Percentiles rank a stretch among this genome's conserved stretches.
Evolutionary conservation across 164 flowering plant genomes (phyloP).

Genomic region (Magnolia kwangsiensis): DNA sequence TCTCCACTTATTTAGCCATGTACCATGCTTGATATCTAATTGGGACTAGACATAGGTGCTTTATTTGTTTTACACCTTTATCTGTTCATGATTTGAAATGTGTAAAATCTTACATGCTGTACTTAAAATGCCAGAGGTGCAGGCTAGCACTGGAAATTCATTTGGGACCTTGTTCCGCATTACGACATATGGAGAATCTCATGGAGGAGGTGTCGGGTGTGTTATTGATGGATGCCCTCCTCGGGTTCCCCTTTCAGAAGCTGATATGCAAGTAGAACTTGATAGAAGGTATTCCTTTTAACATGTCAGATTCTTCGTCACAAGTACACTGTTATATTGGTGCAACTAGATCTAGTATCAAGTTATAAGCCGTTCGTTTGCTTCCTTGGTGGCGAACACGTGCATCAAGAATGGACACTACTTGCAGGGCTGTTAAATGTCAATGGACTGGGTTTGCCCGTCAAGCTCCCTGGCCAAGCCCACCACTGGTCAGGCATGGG

Average conservation of each 20-base stretch:
- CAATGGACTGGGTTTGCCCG: too few species aligned
- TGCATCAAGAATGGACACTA: neutral
- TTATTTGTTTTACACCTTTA: neutral
- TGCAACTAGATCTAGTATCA: neutral
- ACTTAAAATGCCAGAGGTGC: conserved; percentile 45
- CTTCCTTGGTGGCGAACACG: neutral
- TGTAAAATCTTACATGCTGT: neutral
- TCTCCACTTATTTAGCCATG: neutral
- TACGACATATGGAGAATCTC: conserved; percentile 96
- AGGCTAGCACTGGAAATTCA: conserved; percentile 73
- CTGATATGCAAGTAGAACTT: conserved; percentile 87
- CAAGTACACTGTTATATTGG: neutral
- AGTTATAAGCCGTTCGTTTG: neutral
- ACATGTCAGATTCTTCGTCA: neutral
- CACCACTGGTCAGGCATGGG: too few species aligned
- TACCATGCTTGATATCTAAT: neutral
- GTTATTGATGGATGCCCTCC: conserved; percentile 97
- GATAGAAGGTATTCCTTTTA: conserved; percentile 71
- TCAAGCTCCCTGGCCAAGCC: too few species aligned
- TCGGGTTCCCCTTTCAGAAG: conserved; percentile 71
- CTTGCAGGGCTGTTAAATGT: too few species aligned
- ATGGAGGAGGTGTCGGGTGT: conserved; percentile 99
- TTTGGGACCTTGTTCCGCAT: conserved; percentile 77
- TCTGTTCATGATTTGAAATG: too few species aligned
- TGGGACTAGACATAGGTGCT: too few species aligned